Conservation (phyloP, 169 alveolate species). For the Babesia bovis region DNA sequence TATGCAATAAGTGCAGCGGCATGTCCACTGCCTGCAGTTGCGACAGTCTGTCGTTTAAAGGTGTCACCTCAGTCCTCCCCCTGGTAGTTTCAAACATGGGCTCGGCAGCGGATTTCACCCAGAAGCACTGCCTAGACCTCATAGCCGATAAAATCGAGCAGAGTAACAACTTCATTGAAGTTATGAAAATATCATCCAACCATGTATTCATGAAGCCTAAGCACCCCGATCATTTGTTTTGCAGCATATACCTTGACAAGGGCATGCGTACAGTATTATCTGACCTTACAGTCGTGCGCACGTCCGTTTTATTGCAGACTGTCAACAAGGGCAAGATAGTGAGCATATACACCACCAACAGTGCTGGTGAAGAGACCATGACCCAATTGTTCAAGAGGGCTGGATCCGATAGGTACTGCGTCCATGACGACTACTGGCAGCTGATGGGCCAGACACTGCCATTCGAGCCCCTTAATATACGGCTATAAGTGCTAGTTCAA, state of each 20-base stretch:
- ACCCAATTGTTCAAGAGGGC: background rate
- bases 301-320: background rate
- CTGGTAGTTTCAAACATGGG: too few relatives aligned
- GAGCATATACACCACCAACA: background rate
- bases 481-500: background rate
- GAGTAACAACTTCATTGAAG: background rate
- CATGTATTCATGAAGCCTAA: background rate
- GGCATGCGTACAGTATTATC: background rate
- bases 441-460: background rate
- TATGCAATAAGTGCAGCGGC: too few relatives aligned
- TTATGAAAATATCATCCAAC: background rate
- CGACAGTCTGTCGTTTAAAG: too few relatives aligned
- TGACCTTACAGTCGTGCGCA: background rate
- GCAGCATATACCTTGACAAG: background rate
- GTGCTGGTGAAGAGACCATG: background rate
- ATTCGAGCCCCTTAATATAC: background rate
- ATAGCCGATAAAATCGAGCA: background rate
- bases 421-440: constrained; percentile 4
- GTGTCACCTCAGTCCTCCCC: too few relatives aligned
- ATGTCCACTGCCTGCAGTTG: too few relatives aligned
- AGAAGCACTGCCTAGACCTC: constrained; percentile 8
- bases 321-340: background rate
- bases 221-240: background rate
- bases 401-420: background rate
- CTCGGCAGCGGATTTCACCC: too few relatives aligned